Conservation (phyloP, 371 early-diverging fungal genomes). For the Mucor lusitanicus region DNA sequence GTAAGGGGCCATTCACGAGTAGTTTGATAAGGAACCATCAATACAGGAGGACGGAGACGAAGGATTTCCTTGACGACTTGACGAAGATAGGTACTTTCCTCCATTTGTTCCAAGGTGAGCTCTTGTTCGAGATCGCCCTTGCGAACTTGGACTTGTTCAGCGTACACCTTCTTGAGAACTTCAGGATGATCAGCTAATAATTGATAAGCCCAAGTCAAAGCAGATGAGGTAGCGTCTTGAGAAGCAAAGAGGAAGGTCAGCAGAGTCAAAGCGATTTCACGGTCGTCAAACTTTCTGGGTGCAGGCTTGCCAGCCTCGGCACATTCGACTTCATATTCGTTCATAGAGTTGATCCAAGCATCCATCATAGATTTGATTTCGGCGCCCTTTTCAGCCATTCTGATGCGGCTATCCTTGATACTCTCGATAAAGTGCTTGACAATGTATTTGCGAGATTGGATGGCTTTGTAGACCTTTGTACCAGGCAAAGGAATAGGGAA, state of each 20-base stretch:
- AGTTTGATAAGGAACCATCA: slow-evolving; percentile 58
- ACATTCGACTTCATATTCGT: slow-evolving; percentile 39
- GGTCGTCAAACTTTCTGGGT: slow-evolving; percentile 48
- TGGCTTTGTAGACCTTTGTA: slow-evolving; percentile 58
- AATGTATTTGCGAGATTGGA: slow-evolving; percentile 55
- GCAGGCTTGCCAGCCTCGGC: slow-evolving; percentile 37
- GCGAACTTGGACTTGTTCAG: slow-evolving; percentile 43
- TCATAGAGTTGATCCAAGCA: slow-evolving; percentile 50
- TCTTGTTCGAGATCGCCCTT: slow-evolving; percentile 30
- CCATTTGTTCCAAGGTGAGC: slow-evolving; percentile 47
- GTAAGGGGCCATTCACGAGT: slow-evolving; percentile 47
- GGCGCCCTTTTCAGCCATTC: slow-evolving; percentile 39
- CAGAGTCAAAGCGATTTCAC: slow-evolving; percentile 51
- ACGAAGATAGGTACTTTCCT: slow-evolving; percentile 41
- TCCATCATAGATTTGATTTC: slow-evolving; percentile 51
- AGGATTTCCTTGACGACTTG: slow-evolving; percentile 54
- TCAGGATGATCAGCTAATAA: slow-evolving; percentile 54
- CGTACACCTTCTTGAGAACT: slow-evolving; percentile 43
- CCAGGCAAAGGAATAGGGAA: slow-evolving; percentile 59
- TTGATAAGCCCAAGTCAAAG: slow-evolving; percentile 57
- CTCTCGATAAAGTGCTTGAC: slow-evolving; percentile 49
- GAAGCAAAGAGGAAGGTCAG: slow-evolving; percentile 55
- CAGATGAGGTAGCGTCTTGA: slow-evolving; percentile 58
- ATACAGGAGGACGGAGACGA: slow-evolving; percentile 53
- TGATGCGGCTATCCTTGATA: slow-evolving; percentile 41